A percentile compares a stretch with the other conserved stretches of the same genome.
These are phyloP conservation scores for Allium cepa DNA, from an alignment of 106 monocot species.

Conservation along the genomic window DNA sequence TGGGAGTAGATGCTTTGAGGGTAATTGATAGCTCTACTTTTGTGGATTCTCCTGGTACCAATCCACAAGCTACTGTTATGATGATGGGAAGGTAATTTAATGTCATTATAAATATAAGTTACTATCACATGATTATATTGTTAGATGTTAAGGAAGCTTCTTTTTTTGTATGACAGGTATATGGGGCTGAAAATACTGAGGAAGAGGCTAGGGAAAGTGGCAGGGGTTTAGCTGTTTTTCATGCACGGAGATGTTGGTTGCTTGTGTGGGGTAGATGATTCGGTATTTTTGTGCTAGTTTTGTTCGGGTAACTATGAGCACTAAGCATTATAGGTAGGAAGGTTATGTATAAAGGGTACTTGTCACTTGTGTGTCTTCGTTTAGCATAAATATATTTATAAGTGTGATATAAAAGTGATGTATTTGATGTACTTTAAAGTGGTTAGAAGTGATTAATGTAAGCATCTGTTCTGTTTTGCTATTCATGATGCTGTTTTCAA, in stretches of 20 bases:
- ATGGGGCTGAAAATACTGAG: slow-evolving; percentile 57
- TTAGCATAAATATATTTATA: background rate
- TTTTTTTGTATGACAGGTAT: slow-evolving; percentile 23
- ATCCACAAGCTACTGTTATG: slow-evolving; percentile 67
- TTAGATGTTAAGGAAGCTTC: background rate
- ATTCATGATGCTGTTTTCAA: too few species aligned
- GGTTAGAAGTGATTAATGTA: too few species aligned
- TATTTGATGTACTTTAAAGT: too few species aligned
- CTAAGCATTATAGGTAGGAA: background rate
- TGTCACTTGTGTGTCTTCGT: background rate
- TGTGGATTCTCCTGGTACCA: slow-evolving; percentile 50
- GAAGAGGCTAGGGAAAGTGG: slow-evolving; percentile 27
- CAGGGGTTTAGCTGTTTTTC: slow-evolving; percentile 11
- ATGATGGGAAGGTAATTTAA: slow-evolving; percentile 60
- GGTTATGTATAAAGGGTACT: background rate
- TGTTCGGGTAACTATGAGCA: background rate
- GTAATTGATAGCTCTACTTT: slow-evolving; percentile 56
- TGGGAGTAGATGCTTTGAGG: slow-evolving; percentile 32
- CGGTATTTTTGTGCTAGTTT: background rate
- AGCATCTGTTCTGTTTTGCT: too few species aligned
- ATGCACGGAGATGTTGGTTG: background rate
- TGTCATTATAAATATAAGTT: background rate
- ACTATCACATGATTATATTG: background rate
- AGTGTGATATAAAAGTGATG: too few species aligned
- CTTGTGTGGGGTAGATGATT: background rate